Conservation (phyloP, 306 rosid species). For the Vicia villosa region DNA sequence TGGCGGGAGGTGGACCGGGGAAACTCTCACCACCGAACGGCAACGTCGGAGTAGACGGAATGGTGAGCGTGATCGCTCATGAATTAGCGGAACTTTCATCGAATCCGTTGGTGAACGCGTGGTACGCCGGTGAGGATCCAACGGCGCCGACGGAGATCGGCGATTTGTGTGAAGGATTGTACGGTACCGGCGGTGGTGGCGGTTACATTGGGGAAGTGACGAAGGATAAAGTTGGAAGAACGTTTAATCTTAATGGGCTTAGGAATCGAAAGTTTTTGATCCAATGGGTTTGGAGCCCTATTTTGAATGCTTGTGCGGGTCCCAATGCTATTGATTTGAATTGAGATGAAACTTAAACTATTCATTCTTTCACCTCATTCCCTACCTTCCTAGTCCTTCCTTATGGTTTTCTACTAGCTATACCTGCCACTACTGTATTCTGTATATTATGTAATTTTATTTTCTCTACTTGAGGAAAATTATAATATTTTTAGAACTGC, state of each 20-base stretch:
- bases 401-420: background rate
- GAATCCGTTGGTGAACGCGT: conserved; percentile 67
- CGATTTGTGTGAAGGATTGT: conserved; percentile 84
- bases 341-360: background rate
- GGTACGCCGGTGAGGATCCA: conserved; percentile 98
- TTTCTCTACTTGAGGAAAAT: conserved; percentile 30
- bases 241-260: conserved; percentile 68
- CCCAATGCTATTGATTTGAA: conserved; percentile 73
- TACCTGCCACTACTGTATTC: background rate
- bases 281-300: conserved; percentile 95
- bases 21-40: conserved; percentile 53
- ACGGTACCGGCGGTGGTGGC: conserved; percentile 89
- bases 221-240: conserved; percentile 66
- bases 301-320: conserved; percentile 82
- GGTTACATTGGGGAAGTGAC: conserved; percentile 86
- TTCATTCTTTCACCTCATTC: background rate
- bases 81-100: conserved; percentile 52
- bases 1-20: conserved; percentile 75
- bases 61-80: conserved; percentile 48
- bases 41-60: conserved; percentile 47
- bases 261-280: conserved; percentile 65
- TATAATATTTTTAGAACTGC: background rate
- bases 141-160: conserved; percentile 96
- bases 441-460: conserved; percentile 12
- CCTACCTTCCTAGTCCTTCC: background rate